These are phyloP conservation scores for Cyclotella kingstonii DNA, from an alignment of 108 stramenopile species.

Conservation along the genomic window DNA sequence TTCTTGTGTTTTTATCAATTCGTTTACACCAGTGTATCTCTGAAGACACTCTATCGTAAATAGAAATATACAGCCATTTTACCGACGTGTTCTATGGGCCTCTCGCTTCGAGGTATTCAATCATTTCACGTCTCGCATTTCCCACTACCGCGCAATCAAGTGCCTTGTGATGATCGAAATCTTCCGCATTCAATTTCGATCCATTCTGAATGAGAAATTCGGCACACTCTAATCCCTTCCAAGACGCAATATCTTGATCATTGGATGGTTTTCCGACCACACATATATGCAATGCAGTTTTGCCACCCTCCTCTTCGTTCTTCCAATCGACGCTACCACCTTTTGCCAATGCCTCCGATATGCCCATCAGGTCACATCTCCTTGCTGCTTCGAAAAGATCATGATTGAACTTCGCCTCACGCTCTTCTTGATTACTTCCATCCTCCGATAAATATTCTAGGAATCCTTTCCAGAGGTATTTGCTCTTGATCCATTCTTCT, in stretches of 20 bases:
- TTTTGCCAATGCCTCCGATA: slow-evolving; percentile 66
- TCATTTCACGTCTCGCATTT: slow-evolving; percentile 67
- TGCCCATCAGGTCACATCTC: slow-evolving; percentile 52
- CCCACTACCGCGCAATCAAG: slow-evolving; percentile 68
- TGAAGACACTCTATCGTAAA: too few relatives aligned
- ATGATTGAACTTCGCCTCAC: slow-evolving; percentile 57
- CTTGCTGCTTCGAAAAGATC: slow-evolving; percentile 70
- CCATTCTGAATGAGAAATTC: slow-evolving; percentile 82
- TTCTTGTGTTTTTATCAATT: too few relatives aligned
- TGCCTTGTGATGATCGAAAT: slow-evolving; percentile 57
- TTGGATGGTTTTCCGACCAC: slow-evolving; percentile 47
- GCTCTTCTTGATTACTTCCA: slow-evolving; percentile 52
- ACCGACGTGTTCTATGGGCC: too few relatives aligned
- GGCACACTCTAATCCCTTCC: slow-evolving; percentile 75
- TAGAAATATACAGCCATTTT: too few relatives aligned
- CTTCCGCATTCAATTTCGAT: slow-evolving; percentile 62
- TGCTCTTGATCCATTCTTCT: slow-evolving; percentile 89
- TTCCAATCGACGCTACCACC: slow-evolving; percentile 79
- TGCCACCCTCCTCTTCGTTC: slow-evolving; percentile 56
- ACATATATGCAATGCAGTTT: slow-evolving; percentile 66
- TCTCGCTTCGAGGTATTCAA: slow-evolving; percentile 66
- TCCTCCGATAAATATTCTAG: slow-evolving; percentile 55
- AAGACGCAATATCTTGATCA: slow-evolving; percentile 24
- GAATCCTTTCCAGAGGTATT: slow-evolving; percentile 88
- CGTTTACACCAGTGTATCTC: too few relatives aligned